These are phyloP conservation scores for Tuctoria greenei DNA, from an alignment of 176 grass and related monocot genomes.

Conservation along the genomic window DNA sequence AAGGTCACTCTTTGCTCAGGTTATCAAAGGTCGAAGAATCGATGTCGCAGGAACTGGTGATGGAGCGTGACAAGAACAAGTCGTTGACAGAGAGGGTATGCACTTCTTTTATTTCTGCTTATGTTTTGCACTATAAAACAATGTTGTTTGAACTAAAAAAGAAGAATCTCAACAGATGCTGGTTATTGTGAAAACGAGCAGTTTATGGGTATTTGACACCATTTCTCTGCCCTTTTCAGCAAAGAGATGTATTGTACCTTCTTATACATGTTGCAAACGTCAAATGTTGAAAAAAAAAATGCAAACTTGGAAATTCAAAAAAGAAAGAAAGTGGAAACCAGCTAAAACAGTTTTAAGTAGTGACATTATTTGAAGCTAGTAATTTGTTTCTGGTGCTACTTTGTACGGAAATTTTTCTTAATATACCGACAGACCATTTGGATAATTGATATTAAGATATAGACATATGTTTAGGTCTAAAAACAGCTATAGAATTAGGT, in stretches of 20 bases:
- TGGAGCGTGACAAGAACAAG: conserved; percentile 68
- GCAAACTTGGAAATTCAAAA: no score
- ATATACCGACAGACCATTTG: background rate
- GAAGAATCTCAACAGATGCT: background rate
- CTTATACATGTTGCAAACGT: background rate
- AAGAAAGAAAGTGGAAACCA: background rate
- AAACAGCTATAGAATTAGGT: background rate
- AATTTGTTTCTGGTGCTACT: background rate
- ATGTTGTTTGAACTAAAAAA: conserved; percentile 6
- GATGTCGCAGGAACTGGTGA: conserved; percentile 57
- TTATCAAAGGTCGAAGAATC: conserved; percentile 58
- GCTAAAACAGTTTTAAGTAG: no score
- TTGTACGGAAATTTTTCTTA: background rate
- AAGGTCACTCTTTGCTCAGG: conserved; percentile 50
- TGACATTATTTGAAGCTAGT: no score
- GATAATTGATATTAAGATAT: background rate
- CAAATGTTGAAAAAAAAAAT: no score
- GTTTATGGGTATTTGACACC: background rate
- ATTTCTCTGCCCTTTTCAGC: background rate
- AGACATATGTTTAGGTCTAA: background rate
- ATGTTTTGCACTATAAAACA: conserved; percentile 17
- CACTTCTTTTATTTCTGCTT: conserved; percentile 13
- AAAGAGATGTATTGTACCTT: background rate
- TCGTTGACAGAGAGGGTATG: conserved; percentile 74
- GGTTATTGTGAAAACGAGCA: background rate